Evolutionary conservation across 2,329 filamentous ascomycete genomes (phyloP), one percentile per base, ranked within the genome.

Genomic region (Sarocladium kiliense): DNA sequence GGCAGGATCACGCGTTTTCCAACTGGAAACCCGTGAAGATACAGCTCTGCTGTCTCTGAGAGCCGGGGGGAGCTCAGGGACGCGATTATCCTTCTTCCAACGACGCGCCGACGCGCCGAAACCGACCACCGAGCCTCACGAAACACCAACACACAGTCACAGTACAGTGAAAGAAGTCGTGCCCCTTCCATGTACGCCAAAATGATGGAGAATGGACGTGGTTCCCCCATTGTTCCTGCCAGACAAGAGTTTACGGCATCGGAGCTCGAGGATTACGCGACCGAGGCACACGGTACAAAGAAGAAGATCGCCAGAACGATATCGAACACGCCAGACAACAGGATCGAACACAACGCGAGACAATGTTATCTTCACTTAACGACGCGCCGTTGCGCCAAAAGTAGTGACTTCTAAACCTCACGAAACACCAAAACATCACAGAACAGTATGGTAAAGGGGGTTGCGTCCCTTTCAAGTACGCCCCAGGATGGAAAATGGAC

Each of bases 101-200:
- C 47, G 25, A 51, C 47, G 47, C 47, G 47, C 23, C 47, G 47
- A 51, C 47, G 47, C 58, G 50, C 54, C 58, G 27, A 54, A 44
- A 34, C 51, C 53, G 27, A 53, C 50, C 25, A 23, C 42, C 19
- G 32, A 42, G 39, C 36, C 41, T 23, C 47, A 51, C 26, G 47
- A 51, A 51, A 51, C 47, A 51, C 11, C 47, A 9, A 51, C 3
- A 11, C 47, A 51, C 47, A 51, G 47, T 51, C 47, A 51, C 47
- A 51, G 47, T 44, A 14, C 82, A 66, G 1, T 82, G 14, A 34
- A 14, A 14, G 30, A 34, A 34, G 30, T 34, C 30, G 30, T 34
- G 30, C 30, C 30, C 47, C 47, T 30, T 51, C 26, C 47, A 51
- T 27, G 47, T 51, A 51, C 21, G 47, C 47, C 47, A 51, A 51